A percentile compares a stretch with the other conserved stretches of the same genome.
Evolutionary conservation across 2,329 filamentous ascomycete species (phyloP).

Genomic region (Fusarium redolens): DNA sequence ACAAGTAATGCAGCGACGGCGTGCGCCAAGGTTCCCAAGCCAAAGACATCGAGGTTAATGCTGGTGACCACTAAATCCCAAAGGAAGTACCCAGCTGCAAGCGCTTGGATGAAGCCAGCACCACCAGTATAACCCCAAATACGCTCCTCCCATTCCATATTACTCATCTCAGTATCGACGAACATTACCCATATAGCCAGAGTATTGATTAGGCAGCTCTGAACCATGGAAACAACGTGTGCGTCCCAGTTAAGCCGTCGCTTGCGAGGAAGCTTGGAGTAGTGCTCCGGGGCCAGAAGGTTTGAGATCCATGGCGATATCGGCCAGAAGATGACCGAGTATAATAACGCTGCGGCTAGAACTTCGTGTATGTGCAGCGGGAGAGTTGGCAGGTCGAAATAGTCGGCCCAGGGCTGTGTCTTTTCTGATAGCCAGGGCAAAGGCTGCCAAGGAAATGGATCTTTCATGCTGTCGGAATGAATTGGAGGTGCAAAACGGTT

Average conservation of each 20-base stretch:
- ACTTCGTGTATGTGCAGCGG: conserved; percentile 84
- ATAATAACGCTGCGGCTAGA: conserved; percentile 72
- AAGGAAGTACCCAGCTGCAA: conserved; percentile 84
- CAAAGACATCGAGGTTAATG: conserved; percentile 77
- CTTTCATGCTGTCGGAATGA: conserved; percentile 67
- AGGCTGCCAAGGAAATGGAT: conserved; percentile 75
- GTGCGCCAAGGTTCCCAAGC: conserved; percentile 80
- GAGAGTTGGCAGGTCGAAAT: conserved; percentile 71
- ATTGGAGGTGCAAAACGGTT: neutral
- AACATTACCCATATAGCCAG: conserved; percentile 81
- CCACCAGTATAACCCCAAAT: conserved; percentile 83
- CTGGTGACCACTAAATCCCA: conserved; percentile 82
- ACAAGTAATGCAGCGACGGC: conserved; percentile 79
- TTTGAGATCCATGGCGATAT: conserved; percentile 75
- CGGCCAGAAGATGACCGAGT: conserved; percentile 74
- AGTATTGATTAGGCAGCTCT: conserved; percentile 77
- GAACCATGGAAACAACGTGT: conserved; percentile 85
- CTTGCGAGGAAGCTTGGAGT: conserved; percentile 72
- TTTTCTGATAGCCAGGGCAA: conserved; percentile 67
- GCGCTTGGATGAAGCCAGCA: conserved; percentile 77
- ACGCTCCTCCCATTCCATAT: conserved; percentile 74
- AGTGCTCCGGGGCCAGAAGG: conserved; percentile 70
- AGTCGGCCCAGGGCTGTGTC: conserved; percentile 73
- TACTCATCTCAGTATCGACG: conserved; percentile 72
- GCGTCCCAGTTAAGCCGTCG: conserved; percentile 83